Conservation (phyloP, 495 filamentous ascomycete genomes). For the Annulohypoxylon bovei region DNA sequence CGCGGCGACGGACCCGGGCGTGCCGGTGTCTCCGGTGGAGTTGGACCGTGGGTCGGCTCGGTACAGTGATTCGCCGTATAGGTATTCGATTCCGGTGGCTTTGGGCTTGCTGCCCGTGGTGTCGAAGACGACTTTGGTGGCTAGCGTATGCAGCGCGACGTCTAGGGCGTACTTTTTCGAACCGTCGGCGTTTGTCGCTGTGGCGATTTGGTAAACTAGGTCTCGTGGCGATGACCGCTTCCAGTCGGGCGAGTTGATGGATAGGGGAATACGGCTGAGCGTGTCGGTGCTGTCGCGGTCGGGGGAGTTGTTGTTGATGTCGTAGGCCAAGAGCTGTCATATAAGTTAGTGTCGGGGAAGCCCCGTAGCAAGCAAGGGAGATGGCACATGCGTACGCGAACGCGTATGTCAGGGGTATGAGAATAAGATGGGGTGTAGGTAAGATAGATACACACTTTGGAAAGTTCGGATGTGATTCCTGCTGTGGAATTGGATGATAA, state of each 20-base stretch:
- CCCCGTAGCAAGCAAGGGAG: neutral
- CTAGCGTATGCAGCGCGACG: constrained; percentile 68
- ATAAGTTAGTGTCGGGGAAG: constrained; percentile 50
- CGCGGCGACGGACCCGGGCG: constrained; percentile 57
- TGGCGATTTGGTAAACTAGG: constrained; percentile 61
- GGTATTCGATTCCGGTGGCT: constrained; percentile 71
- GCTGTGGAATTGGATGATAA: constrained; percentile 5
- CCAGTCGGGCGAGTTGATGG: constrained; percentile 50
- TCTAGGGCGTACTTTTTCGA: constrained; percentile 66
- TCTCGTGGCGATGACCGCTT: constrained; percentile 64
- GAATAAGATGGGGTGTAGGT: constrained; percentile 28
- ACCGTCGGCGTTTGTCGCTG: constrained; percentile 62
- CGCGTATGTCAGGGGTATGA: constrained; percentile 25
- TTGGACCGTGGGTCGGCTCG: constrained; percentile 61
- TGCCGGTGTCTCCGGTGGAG: constrained; percentile 46
- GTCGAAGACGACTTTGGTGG: constrained; percentile 68
- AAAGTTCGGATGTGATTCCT: constrained; percentile 10
- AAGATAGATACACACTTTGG: constrained; percentile 2
- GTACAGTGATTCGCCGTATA: constrained; percentile 68
- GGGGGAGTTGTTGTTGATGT: constrained; percentile 59
- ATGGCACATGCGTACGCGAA: constrained; percentile 3
- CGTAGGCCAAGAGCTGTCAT: constrained; percentile 57
- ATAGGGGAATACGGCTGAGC: constrained; percentile 65
- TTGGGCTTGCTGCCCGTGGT: constrained; percentile 53
- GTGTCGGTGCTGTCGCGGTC: constrained; percentile 14